Evolutionary conservation across 768 basidiomycete genomes (phyloP), one percentile per base, ranked within the genome.

Genomic region (Leucocoprinus birnbaumii): DNA sequence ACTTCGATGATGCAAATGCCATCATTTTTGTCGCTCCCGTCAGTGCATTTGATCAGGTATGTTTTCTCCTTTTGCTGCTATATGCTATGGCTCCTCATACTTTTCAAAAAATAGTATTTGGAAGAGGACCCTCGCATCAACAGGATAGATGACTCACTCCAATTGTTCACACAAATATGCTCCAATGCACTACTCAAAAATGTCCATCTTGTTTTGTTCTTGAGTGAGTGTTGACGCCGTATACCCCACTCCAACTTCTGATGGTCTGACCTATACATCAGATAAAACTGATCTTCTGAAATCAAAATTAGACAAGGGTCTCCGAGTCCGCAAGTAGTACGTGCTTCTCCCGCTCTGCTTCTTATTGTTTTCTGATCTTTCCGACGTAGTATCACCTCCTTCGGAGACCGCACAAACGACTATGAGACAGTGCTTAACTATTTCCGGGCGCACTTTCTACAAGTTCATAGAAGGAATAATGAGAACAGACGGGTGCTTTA

Each of bases 111-210:
- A 26, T 61, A 93, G 89, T 92, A 91, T 67, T 76, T 94, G 21
- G 88, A 92, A 65, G 91, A 94, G 73, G 91, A 94, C 63, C 86
- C 87, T 25, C 80, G 86, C 55, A 87, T 87, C 38, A 94, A 94
- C 61, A 76, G 91, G 47, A 90, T 94, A 27, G 89, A 93, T 59
- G 91, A 94, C 66, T 92, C 91, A 0, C 70, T 94, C n/a, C 91
- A 91, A 69, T 74, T 93, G 21, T 94, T 91, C 68, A 91, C 89
- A 3, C 80, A 90, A 62, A 90, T 93, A 10, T 92, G 90, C 64
- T 86, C 87, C 31, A 93, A 92, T 65, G 78, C 80, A 31, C 77
- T 93, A 48, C 73, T 94, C 48, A 91, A 90, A 66, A 86, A 79
- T 37, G 86, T 84, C 22, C 78, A 82, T 63, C 63, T 83, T 21